Evolutionary conservation across 1,284 basidiomycete genomes (phyloP), one percentile per base, ranked within the genome.

Genomic region (Sporisorium sorghi): DNA sequence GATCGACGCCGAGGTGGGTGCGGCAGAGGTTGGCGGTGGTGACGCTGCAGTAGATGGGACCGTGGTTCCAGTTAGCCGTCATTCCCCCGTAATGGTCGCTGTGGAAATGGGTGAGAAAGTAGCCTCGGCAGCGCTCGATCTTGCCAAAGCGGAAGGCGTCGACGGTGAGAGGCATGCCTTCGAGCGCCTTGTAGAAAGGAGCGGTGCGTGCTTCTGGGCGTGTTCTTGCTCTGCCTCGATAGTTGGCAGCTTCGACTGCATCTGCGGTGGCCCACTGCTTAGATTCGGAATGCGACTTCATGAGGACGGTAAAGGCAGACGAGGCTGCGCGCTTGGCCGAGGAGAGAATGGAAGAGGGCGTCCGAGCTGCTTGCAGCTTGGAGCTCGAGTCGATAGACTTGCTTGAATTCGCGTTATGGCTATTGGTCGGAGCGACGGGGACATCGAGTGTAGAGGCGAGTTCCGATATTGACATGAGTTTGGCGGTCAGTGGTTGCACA

Each of bases 101-200:
- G 58, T 84, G 83, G 39, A 82, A 83, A 46, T 84, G 82, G 11
- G 80, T 93, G 70, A 97, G 86, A 76, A 96, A 93, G 85, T 97
- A 96, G 0, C 93, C 93, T 3, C 88, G 91, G 12, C 97, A 90
- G 11, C 89, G 90, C 8, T 93, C 93, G 58, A 97, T 93, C n/a
- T 88, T 87, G 2, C 94, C 94, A 83, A 96, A 98, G 49, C 91
- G 89, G 85, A 98, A 98, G 0, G 94, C 94, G 80, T 98, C 96
- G 0, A 97, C 94, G 7, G 94, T 92, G 47, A 98, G 92, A 1
- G 95, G 94, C 94, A 98, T 97, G 2, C 97, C 96, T 73, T 93
- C 92, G 72, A 99, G 86, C n/a, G 88, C 85, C 84, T 87, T 84
- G 73, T 83, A 84, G 51, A 83, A 83, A 15, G 82, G 83, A 10